Evolutionary conservation across 1,284 basidiomycete species (phyloP).

Genomic region (Vanrija pseudolonga): DNA sequence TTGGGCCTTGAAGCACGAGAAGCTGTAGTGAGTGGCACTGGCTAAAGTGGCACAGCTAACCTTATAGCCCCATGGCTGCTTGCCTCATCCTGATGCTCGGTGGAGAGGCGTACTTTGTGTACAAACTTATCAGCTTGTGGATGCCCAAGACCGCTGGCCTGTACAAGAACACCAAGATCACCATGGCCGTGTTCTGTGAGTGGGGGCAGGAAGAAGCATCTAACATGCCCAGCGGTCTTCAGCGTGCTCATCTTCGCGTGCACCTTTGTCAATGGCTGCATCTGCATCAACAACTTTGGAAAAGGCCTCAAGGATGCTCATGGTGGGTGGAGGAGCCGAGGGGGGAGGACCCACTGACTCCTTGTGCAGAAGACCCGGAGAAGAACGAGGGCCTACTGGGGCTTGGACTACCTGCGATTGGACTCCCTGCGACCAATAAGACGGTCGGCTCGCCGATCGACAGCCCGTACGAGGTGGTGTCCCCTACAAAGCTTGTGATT

Average conservation of each 20-base stretch:
- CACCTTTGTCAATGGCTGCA: conserved; percentile 28
- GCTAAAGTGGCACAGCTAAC: conserved; percentile 45
- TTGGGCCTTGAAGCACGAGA: conserved; percentile 30
- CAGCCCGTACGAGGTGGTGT: too few relatives aligned
- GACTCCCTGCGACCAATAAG: too few relatives aligned
- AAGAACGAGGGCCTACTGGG: too few relatives aligned
- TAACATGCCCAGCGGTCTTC: conserved; percentile 26
- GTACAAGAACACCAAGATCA: conserved; percentile 34
- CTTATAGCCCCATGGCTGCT: conserved; percentile 72
- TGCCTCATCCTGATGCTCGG: conserved; percentile 75
- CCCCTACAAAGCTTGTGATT: too few relatives aligned
- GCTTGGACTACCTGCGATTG: too few relatives aligned
- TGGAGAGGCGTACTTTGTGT: conserved; percentile 76
- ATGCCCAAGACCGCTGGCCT: conserved; percentile 21
- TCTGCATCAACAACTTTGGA: conserved; percentile 39
- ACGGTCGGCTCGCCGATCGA: too few relatives aligned
- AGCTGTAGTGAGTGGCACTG: conserved; percentile 20
- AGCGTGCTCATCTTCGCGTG: conserved; percentile 33
- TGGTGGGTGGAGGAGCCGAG: too few relatives aligned
- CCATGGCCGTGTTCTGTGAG: conserved; percentile 41
- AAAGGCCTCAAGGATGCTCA: conserved; percentile 30
- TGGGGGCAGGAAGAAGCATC: not conserved
- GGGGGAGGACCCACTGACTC: too few relatives aligned
- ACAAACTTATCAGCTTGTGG: conserved; percentile 39
- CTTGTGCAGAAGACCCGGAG: too few relatives aligned